Evolutionary conservation across 768 basidiomycete species (phyloP).

Genomic region (Paxillus rubicundulus): DNA sequence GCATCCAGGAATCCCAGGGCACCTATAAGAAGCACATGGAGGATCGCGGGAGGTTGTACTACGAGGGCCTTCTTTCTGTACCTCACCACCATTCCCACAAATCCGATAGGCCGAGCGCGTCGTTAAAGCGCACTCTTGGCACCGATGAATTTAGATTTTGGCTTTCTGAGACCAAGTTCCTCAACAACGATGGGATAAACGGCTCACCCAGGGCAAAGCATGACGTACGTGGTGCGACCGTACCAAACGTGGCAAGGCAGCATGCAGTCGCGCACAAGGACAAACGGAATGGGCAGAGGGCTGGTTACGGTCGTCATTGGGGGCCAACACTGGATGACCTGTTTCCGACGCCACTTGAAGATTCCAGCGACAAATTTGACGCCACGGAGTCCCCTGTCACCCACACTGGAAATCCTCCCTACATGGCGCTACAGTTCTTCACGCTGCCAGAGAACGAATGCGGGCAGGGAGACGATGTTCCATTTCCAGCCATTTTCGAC

Average conservation of each 20-base stretch:
- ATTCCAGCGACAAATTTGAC: constrained; percentile 2
- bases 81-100: constrained; percentile 17
- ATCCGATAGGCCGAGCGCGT: constrained; percentile 4
- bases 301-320: constrained; percentile 3
- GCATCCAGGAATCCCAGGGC: constrained; percentile 50
- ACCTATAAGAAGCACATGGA: constrained; percentile 54
- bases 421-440: constrained; percentile 6
- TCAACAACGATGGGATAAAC: constrained; percentile 20
- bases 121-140: constrained; percentile 9
- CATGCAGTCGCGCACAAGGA: constrained; percentile 4
- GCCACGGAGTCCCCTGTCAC: constrained; percentile 29
- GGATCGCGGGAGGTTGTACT: constrained; percentile 45
- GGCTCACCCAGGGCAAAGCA: constrained; percentile 9
- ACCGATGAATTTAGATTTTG: constrained; percentile 30
- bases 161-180: constrained; percentile 28
- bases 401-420: constrained; percentile 13
- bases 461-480: constrained; percentile 12
- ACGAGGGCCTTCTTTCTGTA: constrained; percentile 37
- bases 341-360: constrained; percentile 17
- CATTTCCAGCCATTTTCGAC: constrained; percentile 6
- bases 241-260: constrained; percentile 10
- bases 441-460: constrained; percentile 8
- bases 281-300: constrained; percentile 6
- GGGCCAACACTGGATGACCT: constrained; percentile 24
- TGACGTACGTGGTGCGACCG: constrained; percentile 14